Evolutionary conservation across 1,139 yeast genomes (phyloP), one percentile per base, ranked within the genome.

Genomic region (Blastobotrys petasosporus): DNA sequence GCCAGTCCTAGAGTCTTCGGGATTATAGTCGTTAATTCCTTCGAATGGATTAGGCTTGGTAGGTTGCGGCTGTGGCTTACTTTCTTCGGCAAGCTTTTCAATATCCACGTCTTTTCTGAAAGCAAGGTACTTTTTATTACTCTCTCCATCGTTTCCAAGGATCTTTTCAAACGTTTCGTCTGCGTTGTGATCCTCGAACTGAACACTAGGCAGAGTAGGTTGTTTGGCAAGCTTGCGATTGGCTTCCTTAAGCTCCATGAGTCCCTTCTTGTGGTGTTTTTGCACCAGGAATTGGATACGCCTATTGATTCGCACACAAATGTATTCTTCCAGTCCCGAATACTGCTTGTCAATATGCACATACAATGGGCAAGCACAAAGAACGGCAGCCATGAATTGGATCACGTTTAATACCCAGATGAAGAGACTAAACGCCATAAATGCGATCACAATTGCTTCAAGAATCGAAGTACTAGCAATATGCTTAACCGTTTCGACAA

Each of bases 401-500:
- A 77, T 64, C 50, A 86, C 75, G 69, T 83, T 84, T 48, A 84
- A 66, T 11, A 80, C 71, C 88, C 90, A 87, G 56, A 87, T 74
- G n/a, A 76, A 64, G 56, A 86, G 75, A 2, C 95, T 85, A 51
- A 84, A 73, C 42, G 84, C 71, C 90, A 85, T 85, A 55, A 85
- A 75, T 29, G 87, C 77, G 31, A 87, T 63, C 41, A 86, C 75
- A 15, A 87, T 69, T 2, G 94, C 86, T 57, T 85, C 83, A 39
- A 73, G 67, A 49, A 77, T 66, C 58, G 85, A 81, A 9, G 76
- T 69, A 20, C 69, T 63, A 13, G 94, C 92, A 32, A 86, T 77
- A 2, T 64, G 54, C 51, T 71, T 68, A 38, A 87, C 76, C 36
- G 85, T 80, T 5, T 63, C 62, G 47, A 75, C 65, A 46, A 84